Conservation (phyloP, 2,329 filamentous ascomycete species). For the Ceratocystiopsis minuta region DNA sequence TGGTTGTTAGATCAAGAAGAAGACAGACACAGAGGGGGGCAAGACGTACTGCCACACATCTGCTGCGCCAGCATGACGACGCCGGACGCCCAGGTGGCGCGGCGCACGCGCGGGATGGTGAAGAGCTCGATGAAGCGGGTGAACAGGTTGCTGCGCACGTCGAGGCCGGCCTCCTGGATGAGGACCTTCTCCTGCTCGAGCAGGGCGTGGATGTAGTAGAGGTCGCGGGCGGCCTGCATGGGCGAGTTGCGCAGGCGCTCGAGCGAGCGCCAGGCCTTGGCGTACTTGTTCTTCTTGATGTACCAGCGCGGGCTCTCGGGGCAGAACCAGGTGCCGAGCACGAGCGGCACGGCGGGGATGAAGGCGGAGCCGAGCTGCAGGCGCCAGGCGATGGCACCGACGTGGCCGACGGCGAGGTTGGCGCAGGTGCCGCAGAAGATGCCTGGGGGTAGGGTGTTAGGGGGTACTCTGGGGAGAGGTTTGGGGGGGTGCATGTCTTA, state of each 20-base stretch:
- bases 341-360: constrained; percentile 38
- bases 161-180: constrained; percentile 10
- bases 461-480: too few species aligned
- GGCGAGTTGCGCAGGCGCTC: constrained; percentile 31
- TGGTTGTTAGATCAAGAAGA: constrained; percentile 11
- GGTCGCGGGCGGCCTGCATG: constrained; percentile 40
- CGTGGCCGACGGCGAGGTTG: constrained; percentile 44
- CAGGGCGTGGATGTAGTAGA: constrained; percentile 47
- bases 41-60: constrained; percentile 32
- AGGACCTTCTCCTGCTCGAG: constrained; percentile 40
- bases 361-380: constrained; percentile 47
- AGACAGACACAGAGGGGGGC: too few species aligned
- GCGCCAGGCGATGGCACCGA: constrained; percentile 42
- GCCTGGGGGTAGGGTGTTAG: too few species aligned
- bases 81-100: constrained; percentile 59
- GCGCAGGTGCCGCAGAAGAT: constrained; percentile 46
- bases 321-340: constrained; percentile 44
- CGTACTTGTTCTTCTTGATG: constrained; percentile 47
- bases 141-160: constrained; percentile 34
- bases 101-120: constrained; percentile 48
- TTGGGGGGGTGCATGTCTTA: too few species aligned
- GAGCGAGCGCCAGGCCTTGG: constrained; percentile 39
- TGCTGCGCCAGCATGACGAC: constrained; percentile 67
- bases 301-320: constrained; percentile 48
- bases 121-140: constrained; percentile 48